These are phyloP conservation scores for Diaporthe sp. DNA, from an alignment of 2,329 filamentous ascomycete genomes.

Conservation along the genomic window DNA sequence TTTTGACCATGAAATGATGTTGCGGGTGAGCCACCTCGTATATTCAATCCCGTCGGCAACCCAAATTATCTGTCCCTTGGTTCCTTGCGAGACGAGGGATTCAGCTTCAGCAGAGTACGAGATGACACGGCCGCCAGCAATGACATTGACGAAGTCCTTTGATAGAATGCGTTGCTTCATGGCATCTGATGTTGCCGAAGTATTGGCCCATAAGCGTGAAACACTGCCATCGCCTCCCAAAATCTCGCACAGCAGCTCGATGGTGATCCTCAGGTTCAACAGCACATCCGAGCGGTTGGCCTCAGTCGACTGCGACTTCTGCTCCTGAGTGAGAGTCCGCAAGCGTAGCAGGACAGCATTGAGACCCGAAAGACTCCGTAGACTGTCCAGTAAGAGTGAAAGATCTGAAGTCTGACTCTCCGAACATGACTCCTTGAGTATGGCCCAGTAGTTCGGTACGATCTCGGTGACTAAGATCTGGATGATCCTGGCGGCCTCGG, in stretches of 20 bases:
- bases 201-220: conserved; percentile 53
- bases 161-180: conserved; percentile 50
- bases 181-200: conserved; percentile 38
- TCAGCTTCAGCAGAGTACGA: conserved; percentile 69
- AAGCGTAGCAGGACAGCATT: conserved; percentile 82
- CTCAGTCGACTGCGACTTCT: conserved; percentile 53
- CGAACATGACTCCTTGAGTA: conserved; percentile 63
- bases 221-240: conserved; percentile 55
- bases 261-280: conserved; percentile 57
- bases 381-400: conserved; percentile 69
- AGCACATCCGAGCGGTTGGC: conserved; percentile 55
- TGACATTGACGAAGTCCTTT: conserved; percentile 59
- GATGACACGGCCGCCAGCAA: conserved; percentile 63
- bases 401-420: conserved; percentile 50
- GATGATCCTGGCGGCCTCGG: conserved; percentile 80
- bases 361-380: conserved; percentile 81
- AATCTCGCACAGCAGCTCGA: conserved; percentile 59
- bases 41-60: conserved; percentile 74
- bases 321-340: conserved; percentile 69
- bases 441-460: conserved; percentile 84
- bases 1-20: conserved; percentile 64
- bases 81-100: conserved; percentile 56
- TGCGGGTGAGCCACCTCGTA: conserved; percentile 77
- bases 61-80: conserved; percentile 62
- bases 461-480: conserved; percentile 80